Evolutionary conservation across 139 green algal species (phyloP).

Genomic region (Pseudopediastrum boryanum): DNA sequence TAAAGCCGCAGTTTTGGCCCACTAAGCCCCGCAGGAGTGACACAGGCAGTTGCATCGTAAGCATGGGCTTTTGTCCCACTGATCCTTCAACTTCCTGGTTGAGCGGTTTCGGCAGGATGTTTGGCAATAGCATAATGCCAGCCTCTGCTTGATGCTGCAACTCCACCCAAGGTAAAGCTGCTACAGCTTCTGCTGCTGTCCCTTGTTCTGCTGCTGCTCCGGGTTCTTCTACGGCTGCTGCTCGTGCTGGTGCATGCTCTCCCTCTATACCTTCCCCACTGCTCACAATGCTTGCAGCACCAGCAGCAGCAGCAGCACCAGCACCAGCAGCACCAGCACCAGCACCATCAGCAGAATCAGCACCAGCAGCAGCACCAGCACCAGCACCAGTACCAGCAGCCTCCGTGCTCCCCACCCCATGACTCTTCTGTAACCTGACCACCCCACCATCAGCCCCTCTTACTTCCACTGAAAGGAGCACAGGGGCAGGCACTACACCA

Average conservation of each 20-base stretch:
- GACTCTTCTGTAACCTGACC: background rate
- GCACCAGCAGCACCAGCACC: background rate
- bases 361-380: background rate
- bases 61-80: too few species aligned
- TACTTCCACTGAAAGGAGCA: background rate
- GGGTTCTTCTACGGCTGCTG: too few species aligned
- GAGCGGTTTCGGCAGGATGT: too few species aligned
- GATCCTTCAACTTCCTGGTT: too few species aligned
- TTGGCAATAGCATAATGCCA: background rate
- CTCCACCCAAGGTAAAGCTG: background rate
- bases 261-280: background rate
- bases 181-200: background rate
- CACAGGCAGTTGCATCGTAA: too few species aligned
- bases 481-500: slow-evolving; percentile 1
- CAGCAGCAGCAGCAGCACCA: slow-evolving; percentile 1
- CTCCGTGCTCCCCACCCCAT: background rate
- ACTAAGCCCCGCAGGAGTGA: too few species aligned
- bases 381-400: background rate
- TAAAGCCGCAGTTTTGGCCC: too few species aligned
- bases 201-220: too few species aligned
- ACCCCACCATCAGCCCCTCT: background rate
- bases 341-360: background rate
- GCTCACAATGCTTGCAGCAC: background rate
- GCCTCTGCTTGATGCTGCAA: background rate
- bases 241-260: too few species aligned